Evolutionary conservation across 2,329 filamentous ascomycete genomes (phyloP), one percentile per base, ranked within the genome.

Genomic region (Pyricularia pennisetigena): DNA sequence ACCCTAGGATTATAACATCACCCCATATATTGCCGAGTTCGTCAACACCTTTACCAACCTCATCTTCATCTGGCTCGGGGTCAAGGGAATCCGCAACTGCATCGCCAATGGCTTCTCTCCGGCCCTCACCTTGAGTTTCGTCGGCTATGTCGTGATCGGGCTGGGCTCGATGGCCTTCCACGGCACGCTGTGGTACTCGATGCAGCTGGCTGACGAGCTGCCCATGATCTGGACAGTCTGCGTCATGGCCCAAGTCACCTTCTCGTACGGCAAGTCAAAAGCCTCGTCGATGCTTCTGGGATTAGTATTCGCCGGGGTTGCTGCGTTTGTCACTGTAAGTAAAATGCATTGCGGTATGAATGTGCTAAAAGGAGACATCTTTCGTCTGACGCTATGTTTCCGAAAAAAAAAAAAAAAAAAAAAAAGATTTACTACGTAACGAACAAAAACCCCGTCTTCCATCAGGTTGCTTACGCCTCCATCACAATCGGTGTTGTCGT

Each of bases 361-460:
- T 7, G n/a, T 16, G 16, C 59, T 16, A 62, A 16, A 62, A 4
- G 16, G 24, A 16, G 3, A 7, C 12, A 28, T 16, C 26, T 28
- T 28, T 59, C 8, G 20, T 59, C 26, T 28, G 14, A 16, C 23
- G 24, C 12, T 26, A 12, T 8, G 23, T 61, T 26, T n/a, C 9
- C n/a, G n/a, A n/a, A n/a, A n/a, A n/a, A n/a, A n/a, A n/a, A n/a
- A n/a, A n/a, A n/a, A n/a, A n/a, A n/a, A n/a, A 5, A 54, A 14
- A n/a, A 61, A 61, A 62, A 71, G 69, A 61, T 70, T 14, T 69
- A 68, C 77, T 97, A 97, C 78, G 90, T 93, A 75, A 87, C 91
- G 70, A 87, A 93, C 20, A 92, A 94, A 75, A 89, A 96, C 71
- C 92, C 93, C 0, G 82, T 86, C 1, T 96, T 96, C 77, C 93